Percentiles rank a stretch among this genome's conserved stretches.
Evolutionary conservation across 305 asterid species (phyloP).

Genomic region (Coffea humblotiana): DNA sequence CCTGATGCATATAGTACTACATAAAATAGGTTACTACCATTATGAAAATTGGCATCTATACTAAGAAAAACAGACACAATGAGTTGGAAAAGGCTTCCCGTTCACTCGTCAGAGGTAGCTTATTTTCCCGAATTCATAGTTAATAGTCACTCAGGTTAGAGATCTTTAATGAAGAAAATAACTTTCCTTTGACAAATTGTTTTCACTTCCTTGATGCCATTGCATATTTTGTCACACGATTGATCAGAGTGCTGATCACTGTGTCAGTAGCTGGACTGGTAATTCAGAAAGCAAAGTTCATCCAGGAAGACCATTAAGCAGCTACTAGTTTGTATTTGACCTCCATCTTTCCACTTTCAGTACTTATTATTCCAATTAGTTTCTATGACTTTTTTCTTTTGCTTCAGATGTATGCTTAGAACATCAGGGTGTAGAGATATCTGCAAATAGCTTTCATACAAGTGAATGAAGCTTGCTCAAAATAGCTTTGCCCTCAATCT

Average conservation of each 20-base stretch:
- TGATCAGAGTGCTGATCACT: neutral
- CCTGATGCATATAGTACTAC: neutral
- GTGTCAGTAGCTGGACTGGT: neutral
- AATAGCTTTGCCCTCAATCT: no score
- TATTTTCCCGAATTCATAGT: neutral
- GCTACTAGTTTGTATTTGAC: neutral
- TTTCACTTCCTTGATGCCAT: neutral
- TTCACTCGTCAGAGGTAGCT: neutral
- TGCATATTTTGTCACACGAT: neutral
- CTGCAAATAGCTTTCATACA: neutral
- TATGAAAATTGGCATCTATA: neutral
- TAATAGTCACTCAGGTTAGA: neutral
- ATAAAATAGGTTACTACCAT: neutral
- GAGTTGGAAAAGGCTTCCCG: neutral
- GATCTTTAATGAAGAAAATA: neutral
- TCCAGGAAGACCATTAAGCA: neutral
- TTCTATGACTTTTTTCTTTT: no score
- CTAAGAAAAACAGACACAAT: neutral
- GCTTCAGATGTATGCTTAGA: neutral
- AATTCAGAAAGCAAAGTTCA: neutral
- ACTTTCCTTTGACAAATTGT: neutral
- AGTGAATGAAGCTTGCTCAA: neutral
- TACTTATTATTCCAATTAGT: neutral
- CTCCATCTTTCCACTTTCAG: neutral
- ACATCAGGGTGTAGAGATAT: neutral